Evolutionary conservation across 768 basidiomycete genomes (phyloP).

Genomic region (Phylloporus sp.): DNA sequence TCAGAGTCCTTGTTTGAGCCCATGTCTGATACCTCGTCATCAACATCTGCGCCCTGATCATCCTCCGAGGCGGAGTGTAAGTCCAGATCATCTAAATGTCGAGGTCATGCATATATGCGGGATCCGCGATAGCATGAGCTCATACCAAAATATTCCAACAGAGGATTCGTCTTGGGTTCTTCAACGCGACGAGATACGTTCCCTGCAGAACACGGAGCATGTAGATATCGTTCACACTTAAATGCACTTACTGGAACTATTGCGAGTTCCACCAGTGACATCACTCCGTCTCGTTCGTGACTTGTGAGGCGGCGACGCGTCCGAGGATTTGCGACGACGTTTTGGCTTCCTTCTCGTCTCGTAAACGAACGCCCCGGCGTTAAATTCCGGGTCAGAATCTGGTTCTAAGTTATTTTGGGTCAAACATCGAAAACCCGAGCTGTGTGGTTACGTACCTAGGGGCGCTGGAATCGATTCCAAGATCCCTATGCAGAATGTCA

Average conservation of each 20-base stretch:
- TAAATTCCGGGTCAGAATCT: conserved; percentile 34
- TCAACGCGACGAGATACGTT: not conserved
- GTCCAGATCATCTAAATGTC: conserved; percentile 37
- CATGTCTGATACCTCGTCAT: conserved; percentile 16
- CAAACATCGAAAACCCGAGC: not conserved
- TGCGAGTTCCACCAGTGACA: not conserved
- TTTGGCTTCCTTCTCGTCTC: conserved; percentile 24
- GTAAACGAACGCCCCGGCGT: conserved; percentile 25
- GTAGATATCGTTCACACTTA: not conserved
- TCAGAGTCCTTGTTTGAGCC: conserved; percentile 25
- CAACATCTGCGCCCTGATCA: conserved; percentile 18
- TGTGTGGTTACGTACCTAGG: conserved; percentile 22
- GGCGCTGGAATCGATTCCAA: conserved; percentile 33
- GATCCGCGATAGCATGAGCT: not conserved
- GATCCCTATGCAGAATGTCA: conserved; percentile 13
- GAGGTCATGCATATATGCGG: not conserved
- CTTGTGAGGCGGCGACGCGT: conserved; percentile 15
- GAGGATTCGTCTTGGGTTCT: conserved; percentile 34
- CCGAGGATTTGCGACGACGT: conserved; percentile 14
- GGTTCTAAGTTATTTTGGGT: conserved; percentile 16
- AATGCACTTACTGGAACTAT: conserved; percentile 10
- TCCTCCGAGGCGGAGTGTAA: conserved; percentile 51
- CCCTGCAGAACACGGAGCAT: not conserved
- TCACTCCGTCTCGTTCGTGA: conserved; percentile 13
- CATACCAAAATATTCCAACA: conserved; percentile 48